Evolutionary conservation across 257 asterid species (phyloP).

Genomic region (Verbena officinalis): DNA sequence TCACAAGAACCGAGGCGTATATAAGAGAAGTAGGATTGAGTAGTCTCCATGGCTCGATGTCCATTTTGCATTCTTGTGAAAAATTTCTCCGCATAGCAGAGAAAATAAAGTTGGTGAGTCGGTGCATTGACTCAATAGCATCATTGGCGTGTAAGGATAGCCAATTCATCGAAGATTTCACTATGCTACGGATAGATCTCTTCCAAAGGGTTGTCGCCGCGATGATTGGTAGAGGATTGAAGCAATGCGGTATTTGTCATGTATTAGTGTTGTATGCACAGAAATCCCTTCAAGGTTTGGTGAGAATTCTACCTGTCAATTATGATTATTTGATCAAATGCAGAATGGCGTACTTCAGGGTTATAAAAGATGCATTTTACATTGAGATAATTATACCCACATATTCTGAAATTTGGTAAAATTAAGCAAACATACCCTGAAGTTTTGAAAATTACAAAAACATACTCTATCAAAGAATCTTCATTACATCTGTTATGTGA

Average conservation of each 20-base stretch:
- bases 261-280: constrained; percentile 67
- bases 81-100: constrained; percentile 54
- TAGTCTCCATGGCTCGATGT: constrained; percentile 56
- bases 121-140: constrained; percentile 61
- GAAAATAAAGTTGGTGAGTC: constrained; percentile 56
- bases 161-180: constrained; percentile 58
- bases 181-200: constrained; percentile 57
- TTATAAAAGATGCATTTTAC: no score
- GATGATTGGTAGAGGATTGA: constrained; percentile 63
- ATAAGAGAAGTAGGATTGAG: constrained; percentile 56
- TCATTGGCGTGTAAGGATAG: constrained; percentile 53
- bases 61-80: constrained; percentile 55
- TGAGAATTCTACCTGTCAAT: constrained; percentile 42
- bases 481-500: no score
- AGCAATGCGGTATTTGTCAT: constrained; percentile 57
- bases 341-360: no score
- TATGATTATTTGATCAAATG: background rate
- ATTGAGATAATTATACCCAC: no score
- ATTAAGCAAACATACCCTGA: no score
- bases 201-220: constrained; percentile 66
- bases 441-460: no score
- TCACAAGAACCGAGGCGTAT: constrained; percentile 54
- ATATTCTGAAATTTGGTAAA: no score
- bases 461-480: no score
- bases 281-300: constrained; percentile 75